Base-by-base conservation (phyloP, 202 grass and related monocot species). In the Setaria viridis region DNA sequence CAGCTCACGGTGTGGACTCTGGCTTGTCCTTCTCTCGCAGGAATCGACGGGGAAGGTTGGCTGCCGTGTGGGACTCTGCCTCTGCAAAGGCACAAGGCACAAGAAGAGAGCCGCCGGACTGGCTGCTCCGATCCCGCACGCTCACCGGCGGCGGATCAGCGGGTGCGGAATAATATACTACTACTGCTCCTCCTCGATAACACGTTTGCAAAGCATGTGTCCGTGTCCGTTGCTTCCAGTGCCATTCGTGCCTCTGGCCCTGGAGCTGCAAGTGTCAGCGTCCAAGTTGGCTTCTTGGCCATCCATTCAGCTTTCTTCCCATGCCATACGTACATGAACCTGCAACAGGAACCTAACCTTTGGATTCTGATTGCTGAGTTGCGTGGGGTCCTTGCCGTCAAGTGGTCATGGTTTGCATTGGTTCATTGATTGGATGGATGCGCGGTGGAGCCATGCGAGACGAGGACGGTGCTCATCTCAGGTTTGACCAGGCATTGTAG, bases 201-300 rank as follows among this genome's bases (percentile, higher is more conserved):
- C 25, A 47, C 42, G 20, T 47, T 47, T 70, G 68, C 43, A 70
- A 70, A 39, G 20, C 20, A 48, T 25, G 43, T 30, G 67, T 10
- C 8, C 37, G 43, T 30, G 67, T 10, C 8, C 37, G 67, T 21
- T 9, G 47, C 47, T 48, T 48, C 47, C 47, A 48, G 47, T 48
- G 21, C 57, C 13, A 51, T 51, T 33, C 0, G 7, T 11, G 65
- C 60, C 29, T 49, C 76, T 64, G 59, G 6, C 62, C 47, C 60
- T 57, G 34, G 34, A 74, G 58, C 62, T 35, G 60, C 25, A 67
- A 34, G 60, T 75, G 50, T 12, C 59, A 20, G 59, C 39, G 20
- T 80, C 50, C 82, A 80, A 85, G 30, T 85, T 75, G 57, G 13
- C 19, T 84, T 72, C 80, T 88, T 8, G 25, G 66, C 9, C 43